Conservation (phyloP, 495 filamentous ascomycete genomes). For the Penicillium parvum region DNA sequence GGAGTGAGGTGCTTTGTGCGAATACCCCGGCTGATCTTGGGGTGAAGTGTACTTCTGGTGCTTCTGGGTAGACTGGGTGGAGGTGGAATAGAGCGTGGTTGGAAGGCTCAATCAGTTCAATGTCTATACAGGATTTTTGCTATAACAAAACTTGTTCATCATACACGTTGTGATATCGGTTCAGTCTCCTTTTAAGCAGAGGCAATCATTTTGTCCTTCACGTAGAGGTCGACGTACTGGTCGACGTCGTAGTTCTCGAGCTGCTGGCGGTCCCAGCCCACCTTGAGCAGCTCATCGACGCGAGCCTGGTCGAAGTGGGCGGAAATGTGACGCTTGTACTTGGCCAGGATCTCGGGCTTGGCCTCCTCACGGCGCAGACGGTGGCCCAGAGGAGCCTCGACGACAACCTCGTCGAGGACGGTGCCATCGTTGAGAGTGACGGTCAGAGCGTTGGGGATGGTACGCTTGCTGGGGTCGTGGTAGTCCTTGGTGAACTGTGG, state of each 20-base stretch:
- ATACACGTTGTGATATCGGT: conserved; percentile 12
- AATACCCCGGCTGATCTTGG: conserved; percentile 35
- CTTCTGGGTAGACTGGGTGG: conserved; percentile 36
- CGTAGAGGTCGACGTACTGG: conserved; percentile 90
- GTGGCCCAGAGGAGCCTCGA: conserved; percentile 94
- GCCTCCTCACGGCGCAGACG: conserved; percentile 88
- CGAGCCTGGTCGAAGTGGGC: conserved; percentile 73
- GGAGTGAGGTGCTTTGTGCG: conserved; percentile 33
- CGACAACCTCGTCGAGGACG: conserved; percentile 82
- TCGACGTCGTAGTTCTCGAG: conserved; percentile 82
- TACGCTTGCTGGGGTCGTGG: conserved; percentile 86
- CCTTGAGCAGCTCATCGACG: conserved; percentile 71
- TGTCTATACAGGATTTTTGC: conserved; percentile 16
- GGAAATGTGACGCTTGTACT: conserved; percentile 88
- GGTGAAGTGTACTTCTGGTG: conserved; percentile 26
- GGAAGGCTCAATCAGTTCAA: not conserved
- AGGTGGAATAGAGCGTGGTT: not conserved
- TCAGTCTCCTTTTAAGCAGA: conserved; percentile 15
- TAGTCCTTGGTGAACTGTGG: conserved; percentile 90
- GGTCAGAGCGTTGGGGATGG: conserved; percentile 92
- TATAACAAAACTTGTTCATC: conserved; percentile 17
- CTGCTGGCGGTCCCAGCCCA: conserved; percentile 66
- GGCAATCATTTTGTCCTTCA: conserved; percentile 56
- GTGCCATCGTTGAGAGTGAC: conserved; percentile 94
- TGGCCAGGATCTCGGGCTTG: conserved; percentile 90